A percentile compares a stretch with the other conserved stretches of the same genome.
Evolutionary conservation across 108 stramenopile species (phyloP).

Genomic region (Parmales sp.): DNA sequence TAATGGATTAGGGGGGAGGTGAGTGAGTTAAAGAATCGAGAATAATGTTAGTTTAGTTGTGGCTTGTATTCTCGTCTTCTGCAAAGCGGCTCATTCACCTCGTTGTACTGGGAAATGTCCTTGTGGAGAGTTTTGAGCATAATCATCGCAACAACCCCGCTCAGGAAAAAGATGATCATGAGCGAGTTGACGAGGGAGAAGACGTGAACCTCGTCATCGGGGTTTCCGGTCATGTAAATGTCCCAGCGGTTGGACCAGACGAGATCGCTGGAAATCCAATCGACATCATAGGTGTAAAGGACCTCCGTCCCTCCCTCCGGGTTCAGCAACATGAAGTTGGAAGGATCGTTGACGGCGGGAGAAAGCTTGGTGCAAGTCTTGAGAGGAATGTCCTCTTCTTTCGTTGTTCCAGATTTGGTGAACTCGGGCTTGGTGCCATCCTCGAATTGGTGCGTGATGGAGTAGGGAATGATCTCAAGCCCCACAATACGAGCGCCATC

Average conservation of each 20-base stretch:
- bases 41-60: no score
- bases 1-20: no score
- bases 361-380: slow-evolving; percentile 26
- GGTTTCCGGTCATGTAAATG: slow-evolving; percentile 81
- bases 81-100: slow-evolving; percentile 47
- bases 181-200: slow-evolving; percentile 96
- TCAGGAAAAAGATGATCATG: slow-evolving; percentile 96
- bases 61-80: no score
- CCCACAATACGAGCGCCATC: slow-evolving; percentile 82
- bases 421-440: neutral
- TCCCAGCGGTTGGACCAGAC: slow-evolving; percentile 98
- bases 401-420: neutral
- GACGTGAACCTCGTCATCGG: slow-evolving; percentile 96
- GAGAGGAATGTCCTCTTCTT: neutral
- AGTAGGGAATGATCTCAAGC: slow-evolving; percentile 70
- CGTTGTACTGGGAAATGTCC: slow-evolving; percentile 96
- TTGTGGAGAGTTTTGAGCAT: slow-evolving; percentile 85
- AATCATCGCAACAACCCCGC: slow-evolving; percentile 90
- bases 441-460: slow-evolving; percentile 58
- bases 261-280: slow-evolving; percentile 67
- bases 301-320: slow-evolving; percentile 29
- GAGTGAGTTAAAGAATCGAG: no score
- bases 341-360: slow-evolving; percentile 40
- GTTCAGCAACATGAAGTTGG: slow-evolving; percentile 30
- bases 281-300: slow-evolving; percentile 89